Evolutionary conservation across 148 eudicot species (phyloP), one percentile per base, ranked within the genome.

Genomic region (Selenicereus undatus): DNA sequence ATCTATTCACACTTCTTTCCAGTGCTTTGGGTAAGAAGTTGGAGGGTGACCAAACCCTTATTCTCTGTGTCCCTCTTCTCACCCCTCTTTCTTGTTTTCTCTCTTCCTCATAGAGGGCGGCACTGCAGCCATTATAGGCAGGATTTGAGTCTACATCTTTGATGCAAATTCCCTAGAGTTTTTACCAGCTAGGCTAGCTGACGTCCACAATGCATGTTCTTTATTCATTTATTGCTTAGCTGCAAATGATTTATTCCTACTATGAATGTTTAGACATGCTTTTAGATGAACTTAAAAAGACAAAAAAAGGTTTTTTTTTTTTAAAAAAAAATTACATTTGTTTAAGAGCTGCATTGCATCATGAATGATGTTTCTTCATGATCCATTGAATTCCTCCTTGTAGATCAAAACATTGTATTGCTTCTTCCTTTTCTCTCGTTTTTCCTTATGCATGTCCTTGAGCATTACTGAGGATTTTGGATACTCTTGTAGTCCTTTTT

Each of bases 1-100:
- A 74, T 65, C 35, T 30, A 42, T 43, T 8, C 54, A n/a, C 39
- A 26, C 45, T 76, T 76, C 77, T 78, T 18, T 78, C 60, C 21
- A 11, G 62, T 42, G 16, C 17, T 22, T n/a, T 72, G 54, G 50
- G 2, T 21, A 32, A 43, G 65, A 35, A 39, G 52, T 30, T 22
- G 35, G 22, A 18, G 48, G 26, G 52, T 39, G 27, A 35, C 10
- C 18, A 11, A 51, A 77, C 32, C 24, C 74, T 1, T 17, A 35
- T n/a, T 69, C 74, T 54, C 21, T 54, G 17, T 51, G 18, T 17
- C 6, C 22, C 62, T 11, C 52, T 48, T 48, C n/a, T 17, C 62
- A 2, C 62, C 62, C n/a, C n/a, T 56, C 62, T 20, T 16, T 20
- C 62, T 56, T 12, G 5, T 12, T 48, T 8, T 11, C 14, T 8